Conservation (phyloP, 2,329 filamentous ascomycete species). For the Trichoderma lentiforme region DNA sequence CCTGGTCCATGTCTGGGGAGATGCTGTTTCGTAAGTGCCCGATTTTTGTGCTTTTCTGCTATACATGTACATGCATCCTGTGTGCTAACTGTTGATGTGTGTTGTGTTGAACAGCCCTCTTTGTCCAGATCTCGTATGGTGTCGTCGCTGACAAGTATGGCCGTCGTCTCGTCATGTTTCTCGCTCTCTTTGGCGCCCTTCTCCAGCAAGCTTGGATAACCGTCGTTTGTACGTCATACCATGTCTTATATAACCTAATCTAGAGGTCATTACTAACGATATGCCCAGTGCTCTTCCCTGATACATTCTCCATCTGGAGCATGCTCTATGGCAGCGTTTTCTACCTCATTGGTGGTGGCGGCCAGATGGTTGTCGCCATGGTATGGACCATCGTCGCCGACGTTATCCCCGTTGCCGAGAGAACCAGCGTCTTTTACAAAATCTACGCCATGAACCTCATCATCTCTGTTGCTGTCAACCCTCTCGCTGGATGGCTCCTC, state of each 20-base stretch:
- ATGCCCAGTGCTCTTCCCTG: slow-evolving; percentile 34
- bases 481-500: slow-evolving; percentile 41
- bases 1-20: slow-evolving; percentile 44
- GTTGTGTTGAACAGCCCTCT: slow-evolving; percentile 30
- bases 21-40: slow-evolving; percentile 41
- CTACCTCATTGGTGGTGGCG: slow-evolving; percentile 42
- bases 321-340: slow-evolving; percentile 34
- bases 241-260: neutral
- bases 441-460: slow-evolving; percentile 36
- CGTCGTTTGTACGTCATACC: slow-evolving; percentile 29
- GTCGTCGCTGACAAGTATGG: slow-evolving; percentile 47
- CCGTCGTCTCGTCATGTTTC: slow-evolving; percentile 39
- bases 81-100: neutral
- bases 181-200: slow-evolving; percentile 33
- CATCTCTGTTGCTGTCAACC: slow-evolving; percentile 39
- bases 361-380: slow-evolving; percentile 40
- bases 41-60: neutral
- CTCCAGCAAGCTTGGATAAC: slow-evolving; percentile 31
- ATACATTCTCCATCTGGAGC: slow-evolving; percentile 41
- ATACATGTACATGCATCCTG: neutral
- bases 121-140: slow-evolving; percentile 45
- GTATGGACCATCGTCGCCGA: slow-evolving; percentile 46
- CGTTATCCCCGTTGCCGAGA: slow-evolving; percentile 35
- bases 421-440: slow-evolving; percentile 42
- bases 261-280: neutral